A percentile compares a stretch with the other conserved stretches of the same genome.
Evolutionary conservation across 2,329 filamentous ascomycete genomes (phyloP).

Genomic region (Lizonia empirigonia): DNA sequence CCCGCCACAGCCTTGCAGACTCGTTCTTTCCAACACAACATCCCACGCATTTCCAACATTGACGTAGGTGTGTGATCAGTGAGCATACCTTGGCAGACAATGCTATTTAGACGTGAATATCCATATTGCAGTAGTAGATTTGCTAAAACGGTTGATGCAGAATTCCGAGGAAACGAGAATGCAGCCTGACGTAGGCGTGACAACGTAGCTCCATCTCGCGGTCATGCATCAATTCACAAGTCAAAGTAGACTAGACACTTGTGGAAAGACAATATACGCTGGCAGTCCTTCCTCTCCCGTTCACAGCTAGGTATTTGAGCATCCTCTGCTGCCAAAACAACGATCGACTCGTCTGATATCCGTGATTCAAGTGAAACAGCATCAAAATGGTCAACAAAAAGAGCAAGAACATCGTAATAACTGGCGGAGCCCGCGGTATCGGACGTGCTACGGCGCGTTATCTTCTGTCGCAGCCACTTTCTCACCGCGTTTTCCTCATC

Average conservation of each 20-base stretch:
- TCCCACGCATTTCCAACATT: too few species aligned
- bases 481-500: constrained; percentile 53
- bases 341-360: background rate
- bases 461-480: constrained; percentile 42
- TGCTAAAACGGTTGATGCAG: background rate
- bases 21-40: too few species aligned
- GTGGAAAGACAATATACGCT: too few species aligned
- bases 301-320: background rate
- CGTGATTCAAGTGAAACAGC: background rate
- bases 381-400: constrained; percentile 25
- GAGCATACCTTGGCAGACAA: background rate
- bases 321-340: background rate
- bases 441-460: constrained; percentile 52
- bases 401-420: constrained; percentile 44
- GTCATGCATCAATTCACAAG: background rate
- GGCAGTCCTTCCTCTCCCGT: too few species aligned
- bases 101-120: background rate
- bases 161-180: background rate
- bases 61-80: background rate
- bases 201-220: background rate
- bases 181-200: constrained; percentile 2
- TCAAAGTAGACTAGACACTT: too few species aligned
- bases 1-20: too few species aligned
- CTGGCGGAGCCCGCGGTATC: constrained; percentile 52
- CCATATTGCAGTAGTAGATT: background rate